Base-by-base conservation (phyloP, 2,329 filamentous ascomycete genomes). In the Akanthomyces uredinophilus region DNA sequence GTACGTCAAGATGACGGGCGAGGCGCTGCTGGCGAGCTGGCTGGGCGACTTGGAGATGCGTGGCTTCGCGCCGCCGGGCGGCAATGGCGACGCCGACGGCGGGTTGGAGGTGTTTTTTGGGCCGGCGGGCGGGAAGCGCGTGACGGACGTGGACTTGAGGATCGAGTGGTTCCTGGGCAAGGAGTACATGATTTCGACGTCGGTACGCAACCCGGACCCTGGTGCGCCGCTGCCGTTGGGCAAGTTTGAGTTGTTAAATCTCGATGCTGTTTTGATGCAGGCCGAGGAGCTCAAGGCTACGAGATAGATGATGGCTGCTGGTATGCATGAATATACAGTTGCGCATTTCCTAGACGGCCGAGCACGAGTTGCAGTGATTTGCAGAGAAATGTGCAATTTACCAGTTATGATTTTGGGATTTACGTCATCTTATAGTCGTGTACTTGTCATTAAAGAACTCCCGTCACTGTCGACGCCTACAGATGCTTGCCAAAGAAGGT, bases 1-100 rank as follows among this genome's bases (percentile, higher is more conserved):
- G 1, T 93, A 91, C 71, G 87, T 93, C 73, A 94, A 93, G 82
- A 86, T 94, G 77, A 90, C 89, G 35, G 90, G 90, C 29, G 89
- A 93, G 68, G 90, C 89, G 0, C 78, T 94, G 63, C 78, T 92
- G 10, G 90, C 90, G 0, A 78, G 79, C 4, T 94, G 90, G 90
- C 78, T 94, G 54, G 78, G 77, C 56, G 83, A 89, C 55, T 76
- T 93, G 10, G 87, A 92, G 68, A 91, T 94, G 70, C 77, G 80
- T 63, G 76, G 80, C 54, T 88, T 91, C 58, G 77, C 79, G 56
- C 82, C 87, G 54, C 87, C 87, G 4, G 71, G 71, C 51, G 68
- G 69, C n/a, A 49, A 51, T 50, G 51, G 54, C 10, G 65, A 64
- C 14, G 64, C 64, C 13, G 65, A 39, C 6, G 58, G 56, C 7